Percentiles rank a stretch among this genome's conserved stretches.
phyloP scores from a whole-genome alignment of 163 green algal genomes.

The Volvox carteri region DNA sequence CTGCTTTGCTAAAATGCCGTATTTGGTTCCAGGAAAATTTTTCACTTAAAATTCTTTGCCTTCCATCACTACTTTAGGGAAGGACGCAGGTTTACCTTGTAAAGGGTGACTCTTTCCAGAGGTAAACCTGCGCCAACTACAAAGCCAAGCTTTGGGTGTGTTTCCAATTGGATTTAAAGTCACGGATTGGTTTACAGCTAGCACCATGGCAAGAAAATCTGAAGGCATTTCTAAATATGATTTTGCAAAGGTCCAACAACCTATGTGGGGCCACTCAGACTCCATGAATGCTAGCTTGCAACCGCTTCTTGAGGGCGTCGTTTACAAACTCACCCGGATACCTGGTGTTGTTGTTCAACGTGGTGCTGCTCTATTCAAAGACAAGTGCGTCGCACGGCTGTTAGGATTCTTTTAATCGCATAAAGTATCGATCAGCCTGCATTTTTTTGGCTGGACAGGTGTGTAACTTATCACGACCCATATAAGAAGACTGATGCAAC shows the following conservation, averaged over 20 bases:
- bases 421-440: no score
- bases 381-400: slow-evolving; percentile 7
- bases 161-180: no score
- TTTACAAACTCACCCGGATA: slow-evolving; percentile 7
- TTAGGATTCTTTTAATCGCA: no score
- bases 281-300: neutral
- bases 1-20: no score
- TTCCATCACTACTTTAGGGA: no score
- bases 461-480: slow-evolving; percentile 27
- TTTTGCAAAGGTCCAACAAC: slow-evolving; percentile 10
- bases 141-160: no score
- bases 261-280: neutral
- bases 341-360: slow-evolving; percentile 21
- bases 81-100: no score
- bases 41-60: no score
- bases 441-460: neutral
- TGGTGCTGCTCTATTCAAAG: slow-evolving; percentile 1
- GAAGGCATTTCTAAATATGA: neutral
- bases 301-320: neutral
- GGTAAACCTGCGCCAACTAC: no score
- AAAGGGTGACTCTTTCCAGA: no score
- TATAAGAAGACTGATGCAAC: slow-evolving; percentile 5
- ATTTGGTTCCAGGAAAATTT: no score
- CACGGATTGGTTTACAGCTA: neutral
- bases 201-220: neutral